Percentiles rank a stretch among this genome's conserved stretches.
phyloP scores from a whole-genome alignment of 306 rosid species.

The Castanea sativa region DNA sequence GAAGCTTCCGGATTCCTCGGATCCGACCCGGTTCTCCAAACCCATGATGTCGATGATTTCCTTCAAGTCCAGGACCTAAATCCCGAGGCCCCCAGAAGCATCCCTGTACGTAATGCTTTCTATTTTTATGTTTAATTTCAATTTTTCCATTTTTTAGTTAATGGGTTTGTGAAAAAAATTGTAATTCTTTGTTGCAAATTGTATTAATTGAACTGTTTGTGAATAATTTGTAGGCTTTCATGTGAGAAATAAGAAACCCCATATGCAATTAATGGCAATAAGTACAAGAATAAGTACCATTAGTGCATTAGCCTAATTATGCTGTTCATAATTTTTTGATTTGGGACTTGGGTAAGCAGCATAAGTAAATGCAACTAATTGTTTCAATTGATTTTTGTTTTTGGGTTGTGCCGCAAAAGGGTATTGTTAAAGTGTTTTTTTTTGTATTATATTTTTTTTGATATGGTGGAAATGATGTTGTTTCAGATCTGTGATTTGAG shows the following conservation, averaged over 20 bases:
- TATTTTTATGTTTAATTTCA: background rate
- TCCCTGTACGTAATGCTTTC: conserved; percentile 33
- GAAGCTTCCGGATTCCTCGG: conserved; percentile 17
- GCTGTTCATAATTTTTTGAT: background rate
- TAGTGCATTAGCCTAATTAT: too few species aligned
- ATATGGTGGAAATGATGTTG: background rate
- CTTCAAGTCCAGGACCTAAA: conserved; percentile 28
- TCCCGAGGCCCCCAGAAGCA: conserved; percentile 36
- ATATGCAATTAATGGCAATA: background rate
- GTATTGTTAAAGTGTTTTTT: background rate
- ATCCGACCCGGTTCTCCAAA: conserved; percentile 18
- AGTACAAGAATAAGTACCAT: background rate
- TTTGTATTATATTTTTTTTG: background rate
- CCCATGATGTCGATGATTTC: conserved; percentile 31
- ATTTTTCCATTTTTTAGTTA: background rate
- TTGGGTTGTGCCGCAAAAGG: background rate
- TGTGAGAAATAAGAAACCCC: too few species aligned
- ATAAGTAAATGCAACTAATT: background rate
- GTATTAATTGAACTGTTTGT: background rate
- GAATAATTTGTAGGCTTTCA: background rate
- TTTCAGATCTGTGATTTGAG: conserved; percentile 46
- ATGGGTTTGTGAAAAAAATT: background rate
- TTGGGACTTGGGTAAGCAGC: background rate
- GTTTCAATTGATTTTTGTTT: too few species aligned
- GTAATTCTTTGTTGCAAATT: background rate